A percentile compares a stretch with the other conserved stretches of the same genome.
Evolutionary conservation across 495 filamentous ascomycete genomes (phyloP).

Genomic region (Xylaria palmicola): DNA sequence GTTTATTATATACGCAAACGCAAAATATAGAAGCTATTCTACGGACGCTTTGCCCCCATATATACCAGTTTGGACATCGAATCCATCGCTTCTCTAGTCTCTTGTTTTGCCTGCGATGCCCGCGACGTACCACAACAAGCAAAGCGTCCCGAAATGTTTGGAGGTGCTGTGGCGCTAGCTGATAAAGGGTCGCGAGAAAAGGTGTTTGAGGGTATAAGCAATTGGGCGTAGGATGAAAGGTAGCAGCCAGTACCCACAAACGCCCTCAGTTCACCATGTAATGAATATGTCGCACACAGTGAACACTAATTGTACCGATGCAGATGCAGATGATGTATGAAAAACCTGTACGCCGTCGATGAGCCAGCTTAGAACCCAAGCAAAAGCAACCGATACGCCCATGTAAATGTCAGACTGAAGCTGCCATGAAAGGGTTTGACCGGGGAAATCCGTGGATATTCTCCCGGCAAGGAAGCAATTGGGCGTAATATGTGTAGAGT

Average conservation of each 20-base stretch:
- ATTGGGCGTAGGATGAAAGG: not conserved
- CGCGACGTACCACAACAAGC: not conserved
- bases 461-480: not conserved
- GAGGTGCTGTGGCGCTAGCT: not conserved
- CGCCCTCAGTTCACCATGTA: not conserved
- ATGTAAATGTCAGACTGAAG: not conserved
- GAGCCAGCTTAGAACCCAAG: not conserved
- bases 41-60: too few species aligned
- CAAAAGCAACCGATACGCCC: not conserved
- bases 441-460: not conserved
- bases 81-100: not conserved
- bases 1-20: not conserved
- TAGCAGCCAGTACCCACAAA: not conserved
- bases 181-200: not conserved
- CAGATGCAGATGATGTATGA: not conserved
- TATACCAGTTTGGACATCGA: too few species aligned
- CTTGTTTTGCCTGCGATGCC: not conserved
- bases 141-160: too few species aligned
- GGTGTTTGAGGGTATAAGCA: not conserved
- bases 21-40: not conserved
- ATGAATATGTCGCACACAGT: not conserved
- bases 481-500: not conserved
- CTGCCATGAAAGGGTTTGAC: not conserved
- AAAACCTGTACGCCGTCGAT: slow-evolving; percentile 1
- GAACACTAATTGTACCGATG: not conserved